These are phyloP conservation scores for Manihot esculenta DNA, from an alignment of 441 rosid species.

Conservation along the genomic window DNA sequence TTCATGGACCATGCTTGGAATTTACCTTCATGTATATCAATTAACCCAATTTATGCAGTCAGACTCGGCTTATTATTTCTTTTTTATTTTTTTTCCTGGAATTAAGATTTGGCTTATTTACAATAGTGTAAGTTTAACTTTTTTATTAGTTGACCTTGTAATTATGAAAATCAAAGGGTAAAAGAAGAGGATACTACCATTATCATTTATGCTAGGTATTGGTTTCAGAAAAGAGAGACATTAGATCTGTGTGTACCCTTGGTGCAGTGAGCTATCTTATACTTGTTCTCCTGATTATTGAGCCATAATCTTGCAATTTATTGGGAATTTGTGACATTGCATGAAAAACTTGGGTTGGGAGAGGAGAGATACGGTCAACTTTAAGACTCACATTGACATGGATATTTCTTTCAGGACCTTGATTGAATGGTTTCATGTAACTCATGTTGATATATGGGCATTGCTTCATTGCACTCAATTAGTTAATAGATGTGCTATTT, in stretches of 20 bases:
- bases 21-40: not conserved
- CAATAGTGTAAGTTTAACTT: not conserved
- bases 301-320: not conserved
- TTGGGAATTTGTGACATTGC: not conserved
- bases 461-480: not conserved
- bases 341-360: not conserved
- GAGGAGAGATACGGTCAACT: not conserved
- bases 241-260: not conserved
- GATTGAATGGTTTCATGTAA: not conserved
- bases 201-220: not conserved
- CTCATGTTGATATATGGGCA: not conserved
- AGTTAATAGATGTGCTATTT: not conserved
- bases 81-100: no score
- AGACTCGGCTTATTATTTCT: not conserved
- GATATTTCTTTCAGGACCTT: not conserved
- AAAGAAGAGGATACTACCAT: not conserved
- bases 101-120: not conserved
- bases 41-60: not conserved
- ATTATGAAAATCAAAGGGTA: slow-evolving; percentile 3
- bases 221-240: not conserved
- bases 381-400: not conserved
- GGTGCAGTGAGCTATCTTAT: not conserved
- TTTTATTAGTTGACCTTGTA: not conserved
- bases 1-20: not conserved
- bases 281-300: not conserved